Evolutionary conservation across 805 yeast genomes (phyloP).

Genomic region (Saccharomyces jurei): DNA sequence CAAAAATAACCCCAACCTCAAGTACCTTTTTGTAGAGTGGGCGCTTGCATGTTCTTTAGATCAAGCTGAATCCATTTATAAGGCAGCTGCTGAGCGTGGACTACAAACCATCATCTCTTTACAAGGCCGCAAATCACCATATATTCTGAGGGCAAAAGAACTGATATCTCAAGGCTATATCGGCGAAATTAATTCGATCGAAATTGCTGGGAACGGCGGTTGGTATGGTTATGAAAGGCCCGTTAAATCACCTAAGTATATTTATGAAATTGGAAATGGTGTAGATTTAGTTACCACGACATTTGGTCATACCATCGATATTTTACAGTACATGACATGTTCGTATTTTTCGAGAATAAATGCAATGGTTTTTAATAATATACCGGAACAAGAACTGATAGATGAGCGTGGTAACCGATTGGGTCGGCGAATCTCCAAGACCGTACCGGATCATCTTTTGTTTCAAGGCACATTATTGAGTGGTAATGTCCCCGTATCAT

Average conservation of each 20-base stretch:
- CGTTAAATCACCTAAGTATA: slow-evolving; percentile 18
- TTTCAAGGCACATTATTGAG: slow-evolving; percentile 24
- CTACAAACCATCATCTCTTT: slow-evolving; percentile 25
- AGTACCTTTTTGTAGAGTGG: slow-evolving; percentile 27
- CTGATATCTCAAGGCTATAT: slow-evolving; percentile 24
- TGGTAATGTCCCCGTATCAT: slow-evolving; percentile 27
- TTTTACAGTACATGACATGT: slow-evolving; percentile 25
- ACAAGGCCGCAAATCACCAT: slow-evolving; percentile 29
- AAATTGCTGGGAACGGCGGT: slow-evolving; percentile 27
- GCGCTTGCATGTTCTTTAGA: slow-evolving; percentile 18
- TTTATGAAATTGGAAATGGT: slow-evolving; percentile 24
- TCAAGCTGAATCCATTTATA: slow-evolving; percentile 23
- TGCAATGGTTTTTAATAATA: slow-evolving; percentile 26
- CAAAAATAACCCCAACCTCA: slow-evolving; percentile 15
- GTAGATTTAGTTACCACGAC: slow-evolving; percentile 23
- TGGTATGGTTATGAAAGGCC: slow-evolving; percentile 29
- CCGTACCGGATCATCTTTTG: slow-evolving; percentile 26
- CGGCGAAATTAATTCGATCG: slow-evolving; percentile 27
- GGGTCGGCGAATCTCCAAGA: slow-evolving; percentile 17
- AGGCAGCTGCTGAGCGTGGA: slow-evolving; percentile 19
- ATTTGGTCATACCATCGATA: slow-evolving; percentile 28
- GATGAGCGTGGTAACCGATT: slow-evolving; percentile 21
- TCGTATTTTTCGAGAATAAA: slow-evolving; percentile 24
- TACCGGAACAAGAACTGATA: slow-evolving; percentile 21
- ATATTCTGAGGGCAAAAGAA: slow-evolving; percentile 26